These are phyloP conservation scores for Penicillium bovifimosum DNA, from an alignment of 495 filamentous ascomycete genomes.

Conservation along the genomic window DNA sequence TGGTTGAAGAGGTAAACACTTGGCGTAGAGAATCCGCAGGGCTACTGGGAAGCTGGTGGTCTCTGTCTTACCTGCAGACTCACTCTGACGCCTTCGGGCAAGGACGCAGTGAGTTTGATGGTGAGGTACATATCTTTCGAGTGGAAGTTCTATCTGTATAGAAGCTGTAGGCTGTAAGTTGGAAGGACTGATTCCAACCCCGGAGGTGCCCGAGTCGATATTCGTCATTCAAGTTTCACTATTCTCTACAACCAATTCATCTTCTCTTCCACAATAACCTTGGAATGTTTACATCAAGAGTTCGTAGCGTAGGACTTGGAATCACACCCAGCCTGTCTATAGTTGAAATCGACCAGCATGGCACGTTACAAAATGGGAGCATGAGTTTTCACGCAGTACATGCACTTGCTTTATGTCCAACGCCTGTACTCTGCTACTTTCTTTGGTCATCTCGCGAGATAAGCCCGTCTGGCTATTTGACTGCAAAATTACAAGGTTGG, in stretches of 20 bases:
- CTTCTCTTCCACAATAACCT: background rate
- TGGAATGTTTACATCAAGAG: too few species aligned
- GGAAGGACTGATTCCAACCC: background rate
- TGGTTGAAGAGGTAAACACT: slow-evolving; percentile 50
- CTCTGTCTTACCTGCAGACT: slow-evolving; percentile 50
- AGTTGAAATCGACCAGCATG: too few species aligned
- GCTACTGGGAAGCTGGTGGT: slow-evolving; percentile 20
- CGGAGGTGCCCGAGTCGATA: too few species aligned
- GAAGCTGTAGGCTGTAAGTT: background rate
- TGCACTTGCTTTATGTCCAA: too few species aligned
- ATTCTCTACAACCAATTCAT: background rate
- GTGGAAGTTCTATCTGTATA: background rate
- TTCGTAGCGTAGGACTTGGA: too few species aligned
- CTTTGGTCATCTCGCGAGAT: too few species aligned
- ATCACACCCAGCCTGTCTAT: too few species aligned
- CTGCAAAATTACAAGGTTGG: too few species aligned
- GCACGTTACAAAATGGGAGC: too few species aligned
- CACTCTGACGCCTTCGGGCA: slow-evolving; percentile 34
- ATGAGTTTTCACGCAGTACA: too few species aligned
- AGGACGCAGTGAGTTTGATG: slow-evolving; percentile 46
- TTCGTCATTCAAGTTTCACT: background rate
- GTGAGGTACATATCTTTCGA: slow-evolving; percentile 41
- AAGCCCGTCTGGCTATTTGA: too few species aligned
- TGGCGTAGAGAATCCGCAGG: slow-evolving; percentile 41
- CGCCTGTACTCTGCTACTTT: too few species aligned